Base-by-base conservation (phyloP, 768 basidiomycete genomes). In the Rhodotorula taiwanensis region DNA sequence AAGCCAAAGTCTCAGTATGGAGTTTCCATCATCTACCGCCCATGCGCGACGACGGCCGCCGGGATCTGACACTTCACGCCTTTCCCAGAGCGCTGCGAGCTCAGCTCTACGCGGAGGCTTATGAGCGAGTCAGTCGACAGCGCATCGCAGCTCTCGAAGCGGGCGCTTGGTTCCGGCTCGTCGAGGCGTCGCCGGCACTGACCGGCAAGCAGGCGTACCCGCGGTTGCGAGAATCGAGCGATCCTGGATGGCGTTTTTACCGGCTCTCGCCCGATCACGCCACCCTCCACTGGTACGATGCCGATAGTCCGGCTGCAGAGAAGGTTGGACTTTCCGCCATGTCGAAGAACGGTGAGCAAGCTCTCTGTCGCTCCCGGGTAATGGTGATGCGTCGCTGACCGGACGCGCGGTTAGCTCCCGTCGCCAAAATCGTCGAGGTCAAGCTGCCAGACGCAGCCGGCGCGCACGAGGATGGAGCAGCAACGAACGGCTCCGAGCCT, bases 41-140 rank as follows among this genome's bases (percentile, higher is more conserved):
- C 13, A 13, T 3, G 14, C n/a, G n/a, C n/a, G n/a, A n/a, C n/a
- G n/a, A n/a, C n/a, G n/a, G n/a, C n/a, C n/a, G n/a, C n/a, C n/a
- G n/a, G n/a, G 45, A 15, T 23, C 25, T 14, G 25, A 21, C 13
- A 27, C 3, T 48, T 13, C 25, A 6, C 36, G n/a, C 20, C 44
- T 15, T 15, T 2, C n/a, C n/a, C 71, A 92, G 89, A 58, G 90
- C 88, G 74, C 78, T 95, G 48, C 84, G 89, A 25, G 84, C 84
- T 47, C 88, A 89, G 69, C 79, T 95, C 27, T 88, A 88, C 79
- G 89, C 84, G 72, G 91, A 95, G 74, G 90, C 88, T 20, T 89
- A 83, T 68, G 88, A 90, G 72, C 93, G 92, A 71, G 87, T 95
- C 27, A 81, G 86, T 45, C 85, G 87, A 73, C 91, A 95, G 75